A percentile compares a stretch with the other conserved stretches of the same genome.
Evolutionary conservation across 306 rosid species (phyloP).

Genomic region (Benincasa hispida): DNA sequence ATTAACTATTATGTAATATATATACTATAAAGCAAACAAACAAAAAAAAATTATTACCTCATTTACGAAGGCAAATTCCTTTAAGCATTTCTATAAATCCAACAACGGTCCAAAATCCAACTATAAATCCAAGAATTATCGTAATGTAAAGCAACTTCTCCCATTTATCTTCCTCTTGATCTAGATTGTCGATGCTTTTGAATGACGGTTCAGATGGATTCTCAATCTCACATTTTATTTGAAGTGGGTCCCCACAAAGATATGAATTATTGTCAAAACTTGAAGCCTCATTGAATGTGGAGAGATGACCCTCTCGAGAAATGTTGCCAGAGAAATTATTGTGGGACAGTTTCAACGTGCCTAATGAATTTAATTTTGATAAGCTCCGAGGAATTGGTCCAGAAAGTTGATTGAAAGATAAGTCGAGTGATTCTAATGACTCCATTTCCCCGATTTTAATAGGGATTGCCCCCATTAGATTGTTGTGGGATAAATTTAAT

Average conservation of each 20-base stretch:
- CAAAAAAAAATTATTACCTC: too few relatives aligned
- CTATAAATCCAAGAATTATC: background rate
- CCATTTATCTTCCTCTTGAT: background rate
- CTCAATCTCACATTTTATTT: background rate
- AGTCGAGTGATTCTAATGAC: background rate
- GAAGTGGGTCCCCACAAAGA: background rate
- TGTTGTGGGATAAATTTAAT: background rate
- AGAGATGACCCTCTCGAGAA: background rate
- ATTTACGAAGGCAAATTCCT: background rate
- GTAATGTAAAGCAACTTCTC: constrained; percentile 1
- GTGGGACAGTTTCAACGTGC: background rate
- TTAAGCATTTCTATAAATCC: background rate
- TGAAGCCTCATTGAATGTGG: background rate
- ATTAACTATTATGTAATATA: too few relatives aligned
- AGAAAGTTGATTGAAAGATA: background rate
- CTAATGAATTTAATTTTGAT: background rate
- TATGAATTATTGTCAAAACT: background rate
- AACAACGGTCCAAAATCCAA: background rate
- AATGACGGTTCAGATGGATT: background rate
- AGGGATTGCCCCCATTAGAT: background rate
- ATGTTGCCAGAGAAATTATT: background rate
- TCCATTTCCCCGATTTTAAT: background rate
- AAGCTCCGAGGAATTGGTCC: background rate
- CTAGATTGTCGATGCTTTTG: background rate
- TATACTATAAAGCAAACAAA: too few relatives aligned